Percentiles rank a stretch among this genome's conserved stretches.
These are phyloP conservation scores for Senna siamea DNA, from an alignment of 306 rosid genomes.

Conservation along the genomic window DNA sequence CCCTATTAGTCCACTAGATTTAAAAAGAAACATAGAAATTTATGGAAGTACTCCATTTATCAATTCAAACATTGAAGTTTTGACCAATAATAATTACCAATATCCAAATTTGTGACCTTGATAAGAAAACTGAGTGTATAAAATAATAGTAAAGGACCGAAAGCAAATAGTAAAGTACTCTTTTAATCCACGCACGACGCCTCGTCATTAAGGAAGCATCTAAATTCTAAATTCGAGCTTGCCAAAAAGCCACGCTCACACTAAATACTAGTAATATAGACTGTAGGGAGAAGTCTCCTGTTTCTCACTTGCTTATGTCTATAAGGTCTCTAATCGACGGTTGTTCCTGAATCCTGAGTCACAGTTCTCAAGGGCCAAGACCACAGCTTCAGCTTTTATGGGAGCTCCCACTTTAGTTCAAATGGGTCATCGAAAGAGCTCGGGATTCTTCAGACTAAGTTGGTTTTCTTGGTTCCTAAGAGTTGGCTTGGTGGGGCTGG, in stretches of 20 bases:
- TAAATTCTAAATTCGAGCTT: constrained; percentile 39
- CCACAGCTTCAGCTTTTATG: too few relatives aligned
- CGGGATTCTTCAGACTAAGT: constrained; percentile 24
- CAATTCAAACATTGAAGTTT: not conserved
- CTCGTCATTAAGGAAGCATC: constrained; percentile 56
- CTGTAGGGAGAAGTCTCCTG: constrained; percentile 23
- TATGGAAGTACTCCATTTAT: not conserved
- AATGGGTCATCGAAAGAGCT: constrained; percentile 39
- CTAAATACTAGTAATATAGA: too few relatives aligned
- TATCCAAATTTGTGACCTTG: not conserved
- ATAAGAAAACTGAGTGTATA: not conserved
- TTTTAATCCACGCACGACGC: constrained; percentile 42
- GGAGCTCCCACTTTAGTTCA: constrained; percentile 24
- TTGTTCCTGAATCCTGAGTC: too few relatives aligned
- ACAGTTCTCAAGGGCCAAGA: too few relatives aligned
- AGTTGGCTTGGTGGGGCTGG: constrained; percentile 44
- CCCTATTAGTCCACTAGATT: not conserved
- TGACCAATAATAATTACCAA: not conserved
- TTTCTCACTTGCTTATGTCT: constrained; percentile 11
- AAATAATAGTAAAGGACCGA: not conserved
- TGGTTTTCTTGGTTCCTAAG: constrained; percentile 41
- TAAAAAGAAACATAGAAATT: not conserved
- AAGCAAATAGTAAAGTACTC: constrained; percentile 39
- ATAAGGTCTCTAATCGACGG: constrained; percentile 38
- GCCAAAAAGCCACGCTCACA: constrained; percentile 41